A percentile compares a stretch with the other conserved stretches of the same genome.
phyloP scores from a whole-genome alignment of 495 filamentous ascomycete species.

The Lophiostoma macrostomum region DNA sequence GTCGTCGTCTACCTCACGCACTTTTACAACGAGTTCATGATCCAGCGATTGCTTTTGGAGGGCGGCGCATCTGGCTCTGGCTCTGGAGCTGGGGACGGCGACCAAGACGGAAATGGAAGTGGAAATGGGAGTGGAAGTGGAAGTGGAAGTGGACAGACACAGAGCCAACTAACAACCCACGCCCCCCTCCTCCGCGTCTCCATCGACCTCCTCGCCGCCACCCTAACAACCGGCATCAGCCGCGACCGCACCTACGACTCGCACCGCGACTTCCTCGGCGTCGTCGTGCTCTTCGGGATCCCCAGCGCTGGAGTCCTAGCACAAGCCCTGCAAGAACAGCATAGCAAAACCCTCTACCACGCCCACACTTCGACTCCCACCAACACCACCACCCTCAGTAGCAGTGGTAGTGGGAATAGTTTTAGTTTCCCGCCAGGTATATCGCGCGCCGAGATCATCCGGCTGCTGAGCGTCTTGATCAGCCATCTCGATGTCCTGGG shows the following conservation, averaged over 20 bases:
- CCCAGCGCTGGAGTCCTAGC: conserved; percentile 13
- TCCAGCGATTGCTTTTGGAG: conserved; percentile 13
- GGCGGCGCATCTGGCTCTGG: not conserved
- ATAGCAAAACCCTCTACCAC: not conserved
- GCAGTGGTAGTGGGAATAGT: too few relatives aligned
- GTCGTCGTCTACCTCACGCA: conserved; percentile 14
- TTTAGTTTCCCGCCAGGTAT: conserved; percentile 9
- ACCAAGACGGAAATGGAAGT: too few relatives aligned
- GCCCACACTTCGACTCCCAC: too few relatives aligned
- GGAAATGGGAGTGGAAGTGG: too few relatives aligned
- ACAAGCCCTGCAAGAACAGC: conserved; percentile 16
- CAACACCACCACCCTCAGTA: too few relatives aligned
- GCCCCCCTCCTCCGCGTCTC: conserved; percentile 1
- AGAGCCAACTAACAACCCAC: not conserved
- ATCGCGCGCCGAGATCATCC: conserved; percentile 16
- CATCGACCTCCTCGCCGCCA: conserved; percentile 8
- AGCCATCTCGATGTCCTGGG: conserved; percentile 10
- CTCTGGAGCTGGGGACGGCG: not conserved
- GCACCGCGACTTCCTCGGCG: conserved; percentile 8
- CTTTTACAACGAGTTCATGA: conserved; percentile 24
- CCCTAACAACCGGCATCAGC: not conserved
- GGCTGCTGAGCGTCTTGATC: conserved; percentile 15
- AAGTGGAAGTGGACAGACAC: too few relatives aligned
- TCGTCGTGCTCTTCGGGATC: conserved; percentile 16
- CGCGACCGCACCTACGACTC: conserved; percentile 21